A percentile compares a stretch with the other conserved stretches of the same genome.
These are phyloP conservation scores for Rhodotorula sphaerocarpa DNA, from an alignment of 768 basidiomycete genomes.

Conservation along the genomic window DNA sequence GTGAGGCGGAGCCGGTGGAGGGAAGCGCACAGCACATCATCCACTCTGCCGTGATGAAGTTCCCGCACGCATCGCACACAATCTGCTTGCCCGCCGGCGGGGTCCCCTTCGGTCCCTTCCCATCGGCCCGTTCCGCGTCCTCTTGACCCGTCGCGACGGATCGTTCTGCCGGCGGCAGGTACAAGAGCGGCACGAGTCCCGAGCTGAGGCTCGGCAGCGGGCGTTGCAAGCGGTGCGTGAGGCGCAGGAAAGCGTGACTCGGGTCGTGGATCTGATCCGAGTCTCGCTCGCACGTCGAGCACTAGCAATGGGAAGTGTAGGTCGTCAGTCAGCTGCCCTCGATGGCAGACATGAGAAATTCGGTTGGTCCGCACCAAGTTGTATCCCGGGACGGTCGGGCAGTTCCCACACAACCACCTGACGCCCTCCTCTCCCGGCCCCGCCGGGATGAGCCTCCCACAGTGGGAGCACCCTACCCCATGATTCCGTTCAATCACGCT, in stretches of 20 bases:
- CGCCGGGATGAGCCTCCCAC: neutral
- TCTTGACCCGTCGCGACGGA: neutral
- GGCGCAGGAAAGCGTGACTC: neutral
- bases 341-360: neutral
- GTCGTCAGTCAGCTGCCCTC: neutral
- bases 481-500: neutral
- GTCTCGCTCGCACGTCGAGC: neutral
- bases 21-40: slow-evolving; percentile 10
- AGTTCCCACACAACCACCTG: slow-evolving; percentile 3
- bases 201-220: neutral
- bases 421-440: neutral
- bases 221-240: slow-evolving; percentile 3
- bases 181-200: neutral
- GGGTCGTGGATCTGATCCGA: slow-evolving; percentile 1
- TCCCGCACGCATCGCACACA: neutral
- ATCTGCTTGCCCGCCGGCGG: neutral
- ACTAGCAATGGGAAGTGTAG: neutral
- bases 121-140: neutral
- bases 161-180: neutral
- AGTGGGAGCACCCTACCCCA: neutral
- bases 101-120: neutral
- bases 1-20: neutral
- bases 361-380: neutral
- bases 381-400: neutral
- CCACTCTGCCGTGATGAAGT: neutral